These are phyloP conservation scores for Myrica gale DNA, from an alignment of 306 rosid genomes.

Conservation along the genomic window DNA sequence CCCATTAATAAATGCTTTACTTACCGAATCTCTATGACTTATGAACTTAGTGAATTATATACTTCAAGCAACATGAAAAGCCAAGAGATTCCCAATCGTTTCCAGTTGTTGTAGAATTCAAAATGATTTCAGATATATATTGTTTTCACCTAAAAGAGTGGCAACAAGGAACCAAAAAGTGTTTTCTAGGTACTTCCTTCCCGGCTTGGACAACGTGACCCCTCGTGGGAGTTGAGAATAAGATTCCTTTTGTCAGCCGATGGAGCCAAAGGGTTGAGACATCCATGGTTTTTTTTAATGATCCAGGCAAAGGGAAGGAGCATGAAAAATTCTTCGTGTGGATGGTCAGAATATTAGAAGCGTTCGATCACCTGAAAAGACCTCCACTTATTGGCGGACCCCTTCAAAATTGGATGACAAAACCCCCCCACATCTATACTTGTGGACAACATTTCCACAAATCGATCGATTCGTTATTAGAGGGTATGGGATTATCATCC, in stretches of 20 bases:
- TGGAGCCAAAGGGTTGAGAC: slow-evolving; percentile 23
- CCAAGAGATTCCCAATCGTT: slow-evolving; percentile 26
- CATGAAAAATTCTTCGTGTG: not conserved
- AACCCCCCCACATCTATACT: slow-evolving; percentile 14
- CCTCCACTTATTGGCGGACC: slow-evolving; percentile 14
- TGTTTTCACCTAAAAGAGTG: slow-evolving; percentile 38
- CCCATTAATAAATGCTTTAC: too few relatives aligned
- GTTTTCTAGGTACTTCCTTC: slow-evolving; percentile 21
- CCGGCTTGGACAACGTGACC: slow-evolving; percentile 38
- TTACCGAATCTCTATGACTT: slow-evolving; percentile 37
- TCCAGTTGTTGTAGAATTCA: slow-evolving; percentile 16
- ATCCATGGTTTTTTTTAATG: not conserved
- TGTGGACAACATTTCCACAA: slow-evolving; percentile 13
- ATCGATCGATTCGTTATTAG: too few relatives aligned
- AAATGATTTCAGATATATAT: slow-evolving; percentile 17
- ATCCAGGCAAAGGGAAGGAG: not conserved
- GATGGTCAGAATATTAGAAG: slow-evolving; percentile 27
- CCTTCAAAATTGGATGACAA: slow-evolving; percentile 25
- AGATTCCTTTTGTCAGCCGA: slow-evolving; percentile 42
- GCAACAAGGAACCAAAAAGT: slow-evolving; percentile 34
- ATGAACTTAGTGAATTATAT: not conserved
- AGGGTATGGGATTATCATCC: too few relatives aligned
- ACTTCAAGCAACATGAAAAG: not conserved
- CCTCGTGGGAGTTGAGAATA: slow-evolving; percentile 32
- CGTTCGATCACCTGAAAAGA: slow-evolving; percentile 13